Conservation (phyloP, 176 grass and related monocot species). For the Carex cristatella region DNA sequence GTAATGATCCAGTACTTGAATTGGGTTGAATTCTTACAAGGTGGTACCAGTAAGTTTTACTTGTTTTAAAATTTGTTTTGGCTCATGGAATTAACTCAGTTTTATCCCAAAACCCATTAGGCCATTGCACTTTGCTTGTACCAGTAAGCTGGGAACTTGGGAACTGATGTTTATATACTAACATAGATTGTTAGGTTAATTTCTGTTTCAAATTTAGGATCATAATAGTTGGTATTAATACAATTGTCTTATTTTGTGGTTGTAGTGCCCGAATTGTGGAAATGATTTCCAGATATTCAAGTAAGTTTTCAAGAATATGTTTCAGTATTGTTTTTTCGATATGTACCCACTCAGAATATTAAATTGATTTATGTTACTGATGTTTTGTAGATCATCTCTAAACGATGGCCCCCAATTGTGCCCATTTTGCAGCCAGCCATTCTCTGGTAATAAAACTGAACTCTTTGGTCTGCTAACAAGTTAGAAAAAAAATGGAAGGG, state of each 20-base stretch:
- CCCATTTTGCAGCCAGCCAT: slow-evolving; percentile 88
- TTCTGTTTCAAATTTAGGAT: background rate
- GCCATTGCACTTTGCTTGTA: background rate
- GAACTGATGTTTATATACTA: background rate
- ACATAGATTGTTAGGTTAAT: background rate
- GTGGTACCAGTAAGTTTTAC: background rate
- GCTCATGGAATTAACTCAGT: background rate
- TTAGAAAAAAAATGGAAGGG: too few relatives aligned
- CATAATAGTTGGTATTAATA: background rate
- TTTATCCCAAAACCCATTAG: background rate
- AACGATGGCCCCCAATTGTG: slow-evolving; percentile 78
- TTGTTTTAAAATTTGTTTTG: background rate
- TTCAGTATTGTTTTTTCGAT: background rate
- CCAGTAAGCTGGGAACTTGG: background rate
- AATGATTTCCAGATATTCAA: slow-evolving; percentile 77
- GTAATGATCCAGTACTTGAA: background rate
- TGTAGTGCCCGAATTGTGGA: slow-evolving; percentile 88
- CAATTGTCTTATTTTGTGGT: slow-evolving; percentile 24
- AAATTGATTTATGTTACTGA: slow-evolving; percentile 18
- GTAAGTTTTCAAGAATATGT: slow-evolving; percentile 36
- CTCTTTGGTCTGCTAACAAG: background rate
- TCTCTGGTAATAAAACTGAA: slow-evolving; percentile 53
- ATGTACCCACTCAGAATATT: background rate
- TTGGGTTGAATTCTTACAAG: background rate
- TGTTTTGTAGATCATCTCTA: slow-evolving; percentile 59